A percentile compares a stretch with the other conserved stretches of the same genome.
These are phyloP conservation scores for Penicillium steckii DNA, from an alignment of 495 filamentous ascomycete genomes.

Conservation along the genomic window DNA sequence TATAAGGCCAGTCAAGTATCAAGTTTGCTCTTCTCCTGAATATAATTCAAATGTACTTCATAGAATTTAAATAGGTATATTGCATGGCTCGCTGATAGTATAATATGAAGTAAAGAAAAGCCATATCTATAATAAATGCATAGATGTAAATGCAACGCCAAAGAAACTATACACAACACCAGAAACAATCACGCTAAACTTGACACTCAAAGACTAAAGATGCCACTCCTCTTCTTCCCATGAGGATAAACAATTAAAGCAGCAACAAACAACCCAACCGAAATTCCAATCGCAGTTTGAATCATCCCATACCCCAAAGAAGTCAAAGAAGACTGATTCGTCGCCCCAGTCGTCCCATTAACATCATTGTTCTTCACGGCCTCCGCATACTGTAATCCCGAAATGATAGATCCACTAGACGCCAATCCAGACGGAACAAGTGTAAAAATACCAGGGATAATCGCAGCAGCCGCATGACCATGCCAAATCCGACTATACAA, in stretches of 20 bases:
- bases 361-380: slow-evolving; percentile 48
- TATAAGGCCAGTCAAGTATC: too few species aligned
- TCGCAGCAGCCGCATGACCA: slow-evolving; percentile 78
- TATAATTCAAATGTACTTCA: too few species aligned
- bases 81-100: too few species aligned
- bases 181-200: slow-evolving; percentile 32
- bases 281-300: slow-evolving; percentile 85
- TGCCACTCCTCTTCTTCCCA: slow-evolving; percentile 78
- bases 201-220: slow-evolving; percentile 85
- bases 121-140: too few species aligned
- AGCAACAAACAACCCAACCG: slow-evolving; percentile 78
- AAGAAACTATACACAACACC: background rate
- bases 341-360: slow-evolving; percentile 1
- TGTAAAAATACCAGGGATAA: slow-evolving; percentile 92
- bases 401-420: slow-evolving; percentile 74
- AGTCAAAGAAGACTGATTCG: slow-evolving; percentile 11
- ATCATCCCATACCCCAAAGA: slow-evolving; percentile 68
- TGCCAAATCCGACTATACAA: slow-evolving; percentile 76
- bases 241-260: slow-evolving; percentile 78
- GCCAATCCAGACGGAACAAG: slow-evolving; percentile 86
- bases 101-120: too few species aligned
- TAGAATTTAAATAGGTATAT: too few species aligned
- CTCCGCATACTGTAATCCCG: slow-evolving; percentile 72
- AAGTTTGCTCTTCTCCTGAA: too few species aligned
- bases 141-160: too few species aligned